Evolutionary conservation across 2,329 filamentous ascomycete genomes (phyloP).

Genomic region (Calonectria honghensis): DNA sequence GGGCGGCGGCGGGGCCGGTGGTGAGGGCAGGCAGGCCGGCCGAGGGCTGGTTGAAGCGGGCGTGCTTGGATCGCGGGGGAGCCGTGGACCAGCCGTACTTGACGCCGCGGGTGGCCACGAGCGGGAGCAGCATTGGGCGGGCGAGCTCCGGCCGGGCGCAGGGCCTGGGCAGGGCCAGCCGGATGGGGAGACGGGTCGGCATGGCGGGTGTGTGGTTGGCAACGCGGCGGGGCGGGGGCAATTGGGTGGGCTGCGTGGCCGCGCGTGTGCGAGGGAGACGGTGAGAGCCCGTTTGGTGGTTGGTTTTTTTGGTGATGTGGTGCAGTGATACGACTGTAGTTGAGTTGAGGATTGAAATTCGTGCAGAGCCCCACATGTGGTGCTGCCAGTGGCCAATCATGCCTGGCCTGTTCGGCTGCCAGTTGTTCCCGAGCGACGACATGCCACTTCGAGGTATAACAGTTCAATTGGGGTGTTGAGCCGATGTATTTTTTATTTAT

Average conservation of each 20-base stretch:
- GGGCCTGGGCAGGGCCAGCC: conserved; percentile 66
- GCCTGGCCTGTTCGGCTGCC: not conserved
- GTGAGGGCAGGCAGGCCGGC: conserved; percentile 74
- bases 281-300: conserved; percentile 39
- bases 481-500: not conserved
- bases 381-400: conserved; percentile 4
- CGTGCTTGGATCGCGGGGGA: conserved; percentile 70
- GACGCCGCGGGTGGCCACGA: conserved; percentile 68
- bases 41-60: conserved; percentile 76
- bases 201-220: conserved; percentile 51
- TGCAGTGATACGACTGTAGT: conserved; percentile 21
- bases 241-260: conserved; percentile 45
- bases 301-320: conserved; percentile 32
- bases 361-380: conserved; percentile 10
- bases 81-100: conserved; percentile 78
- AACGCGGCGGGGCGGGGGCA: conserved; percentile 39
- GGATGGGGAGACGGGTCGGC: conserved; percentile 67
- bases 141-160: conserved; percentile 55
- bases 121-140: conserved; percentile 66
- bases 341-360: conserved; percentile 24
- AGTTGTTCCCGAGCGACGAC: conserved; percentile 12
- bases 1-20: conserved; percentile 76
- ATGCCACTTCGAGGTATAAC: not conserved
- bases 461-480: not conserved
- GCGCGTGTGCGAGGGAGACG: conserved; percentile 33